A percentile compares a stretch with the other conserved stretches of the same genome.
These are phyloP conservation scores for Plenodomus tracheiphilus DNA, from an alignment of 2,329 filamentous ascomycete species.

Conservation along the genomic window DNA sequence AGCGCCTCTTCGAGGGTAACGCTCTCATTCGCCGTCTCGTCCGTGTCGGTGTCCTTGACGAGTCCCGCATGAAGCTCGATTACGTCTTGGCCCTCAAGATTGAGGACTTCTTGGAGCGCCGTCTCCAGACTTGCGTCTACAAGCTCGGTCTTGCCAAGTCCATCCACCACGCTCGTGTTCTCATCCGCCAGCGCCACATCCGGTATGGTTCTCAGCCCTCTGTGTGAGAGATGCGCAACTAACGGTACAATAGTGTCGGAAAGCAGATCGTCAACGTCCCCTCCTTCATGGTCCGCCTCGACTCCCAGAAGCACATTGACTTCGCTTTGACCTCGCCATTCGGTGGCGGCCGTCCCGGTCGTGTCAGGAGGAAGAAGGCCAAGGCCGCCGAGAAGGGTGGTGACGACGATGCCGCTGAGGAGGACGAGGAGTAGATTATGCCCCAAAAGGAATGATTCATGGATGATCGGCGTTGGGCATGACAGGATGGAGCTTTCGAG, in stretches of 20 bases:
- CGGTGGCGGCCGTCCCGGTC: conserved; percentile 93
- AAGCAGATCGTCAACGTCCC: conserved; percentile 99
- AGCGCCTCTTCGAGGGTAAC: conserved; percentile 99
- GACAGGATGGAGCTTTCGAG: conserved; percentile 39
- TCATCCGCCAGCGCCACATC: conserved; percentile 99
- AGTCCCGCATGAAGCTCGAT: conserved; percentile 99
- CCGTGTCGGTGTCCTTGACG: conserved; percentile 98
- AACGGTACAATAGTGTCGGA: conserved; percentile 69
- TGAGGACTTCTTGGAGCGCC: conserved; percentile 99
- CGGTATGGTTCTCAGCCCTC: conserved; percentile 53
- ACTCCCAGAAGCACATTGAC: conserved; percentile 99
- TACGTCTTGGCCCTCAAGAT: conserved; percentile 99
- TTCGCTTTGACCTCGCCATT: conserved; percentile 97
- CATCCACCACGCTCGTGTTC: conserved; percentile 99
- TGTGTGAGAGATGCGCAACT: conserved; percentile 6
- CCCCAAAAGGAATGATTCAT: conserved; percentile 35
- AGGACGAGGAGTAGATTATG: conserved; percentile 69
- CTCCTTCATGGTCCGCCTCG: conserved; percentile 98
- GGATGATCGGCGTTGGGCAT: conserved; percentile 44
- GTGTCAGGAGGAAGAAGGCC: conserved; percentile 99
- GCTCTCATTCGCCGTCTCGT: conserved; percentile 99
- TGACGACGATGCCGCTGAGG: conserved; percentile 81
- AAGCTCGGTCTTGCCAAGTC: conserved; percentile 99
- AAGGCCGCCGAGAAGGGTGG: conserved; percentile 88
- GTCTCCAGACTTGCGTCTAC: conserved; percentile 99